Conservation (phyloP, 176 grass and related monocot genomes). For the Carex kokanica region DNA sequence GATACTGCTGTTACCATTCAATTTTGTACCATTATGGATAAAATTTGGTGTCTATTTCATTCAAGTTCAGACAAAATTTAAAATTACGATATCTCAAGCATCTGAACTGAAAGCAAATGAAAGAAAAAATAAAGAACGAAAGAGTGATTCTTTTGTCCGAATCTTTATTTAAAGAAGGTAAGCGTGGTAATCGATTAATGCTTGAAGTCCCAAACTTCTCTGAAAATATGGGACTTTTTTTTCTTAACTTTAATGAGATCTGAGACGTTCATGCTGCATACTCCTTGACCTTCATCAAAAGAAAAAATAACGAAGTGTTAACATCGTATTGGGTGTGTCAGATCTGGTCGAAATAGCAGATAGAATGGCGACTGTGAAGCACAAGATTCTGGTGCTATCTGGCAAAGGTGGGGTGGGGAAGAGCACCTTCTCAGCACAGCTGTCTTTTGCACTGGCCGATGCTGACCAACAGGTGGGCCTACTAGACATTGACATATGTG, state of each 20-base stretch:
- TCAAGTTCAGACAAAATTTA: not conserved
- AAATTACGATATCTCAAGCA: not conserved
- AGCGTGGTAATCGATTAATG: not conserved
- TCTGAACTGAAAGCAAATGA: not conserved
- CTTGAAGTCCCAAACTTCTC: not conserved
- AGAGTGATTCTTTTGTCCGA: not conserved
- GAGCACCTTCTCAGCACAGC: constrained; percentile 68
- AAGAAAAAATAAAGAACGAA: not conserved
- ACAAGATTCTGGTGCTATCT: constrained; percentile 73
- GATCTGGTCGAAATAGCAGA: constrained; percentile 76
- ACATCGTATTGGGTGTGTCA: constrained; percentile 13
- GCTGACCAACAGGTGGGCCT: constrained; percentile 53
- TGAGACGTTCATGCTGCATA: not conserved
- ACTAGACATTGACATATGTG: constrained; percentile 74
- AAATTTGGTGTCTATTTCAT: not conserved
- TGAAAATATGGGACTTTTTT: not conserved
- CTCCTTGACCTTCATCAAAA: not conserved
- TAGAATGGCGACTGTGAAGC: constrained; percentile 65
- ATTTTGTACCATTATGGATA: not conserved
- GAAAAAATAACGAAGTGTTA: not conserved
- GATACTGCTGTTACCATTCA: not conserved
- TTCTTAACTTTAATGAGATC: too few species aligned
- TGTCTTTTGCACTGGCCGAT: constrained; percentile 60
- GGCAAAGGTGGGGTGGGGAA: constrained; percentile 70
- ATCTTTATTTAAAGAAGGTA: not conserved